Conservation (phyloP, 1,139 yeast species). For the Blastobotrys apis region DNA sequence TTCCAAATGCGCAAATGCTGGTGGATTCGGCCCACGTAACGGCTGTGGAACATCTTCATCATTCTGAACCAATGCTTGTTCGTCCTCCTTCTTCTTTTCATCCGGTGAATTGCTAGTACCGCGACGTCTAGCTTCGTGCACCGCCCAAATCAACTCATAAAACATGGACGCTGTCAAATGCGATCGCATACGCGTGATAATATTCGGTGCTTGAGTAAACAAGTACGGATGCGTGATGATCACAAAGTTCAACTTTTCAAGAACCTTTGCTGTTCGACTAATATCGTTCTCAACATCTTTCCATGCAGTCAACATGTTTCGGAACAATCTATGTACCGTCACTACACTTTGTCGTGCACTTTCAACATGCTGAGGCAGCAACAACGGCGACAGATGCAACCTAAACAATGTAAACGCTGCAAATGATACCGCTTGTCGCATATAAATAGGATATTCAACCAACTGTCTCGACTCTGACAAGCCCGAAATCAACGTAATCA, state of each 20-base stretch:
- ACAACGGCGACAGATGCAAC: constrained; percentile 71
- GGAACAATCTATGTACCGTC: constrained; percentile 79
- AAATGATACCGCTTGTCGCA: constrained; percentile 78
- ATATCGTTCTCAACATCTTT: constrained; percentile 85
- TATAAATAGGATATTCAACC: constrained; percentile 80
- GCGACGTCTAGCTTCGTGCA: constrained; percentile 87
- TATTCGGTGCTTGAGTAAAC: constrained; percentile 62
- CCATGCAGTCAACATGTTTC: constrained; percentile 91
- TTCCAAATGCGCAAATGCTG: constrained; percentile 22
- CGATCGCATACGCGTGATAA: constrained; percentile 83
- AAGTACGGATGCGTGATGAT: constrained; percentile 84
- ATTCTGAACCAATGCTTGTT: too few relatives aligned
- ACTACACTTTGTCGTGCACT: constrained; percentile 91
- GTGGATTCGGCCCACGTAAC: constrained; percentile 28
- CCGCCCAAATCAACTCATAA: constrained; percentile 91
- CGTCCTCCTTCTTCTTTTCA: not conserved
- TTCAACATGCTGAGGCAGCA: constrained; percentile 74
- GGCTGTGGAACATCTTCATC: constrained; percentile 24
- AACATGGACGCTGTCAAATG: constrained; percentile 88
- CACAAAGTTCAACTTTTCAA: constrained; percentile 84
- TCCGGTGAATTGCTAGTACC: constrained; percentile 21
- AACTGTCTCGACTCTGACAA: constrained; percentile 63
- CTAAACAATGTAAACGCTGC: constrained; percentile 78
- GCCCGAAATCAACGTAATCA: constrained; percentile 72
- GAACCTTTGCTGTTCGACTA: constrained; percentile 86